These are phyloP conservation scores for Gyrodon lividus DNA, from an alignment of 768 basidiomycete species.

Conservation along the genomic window DNA sequence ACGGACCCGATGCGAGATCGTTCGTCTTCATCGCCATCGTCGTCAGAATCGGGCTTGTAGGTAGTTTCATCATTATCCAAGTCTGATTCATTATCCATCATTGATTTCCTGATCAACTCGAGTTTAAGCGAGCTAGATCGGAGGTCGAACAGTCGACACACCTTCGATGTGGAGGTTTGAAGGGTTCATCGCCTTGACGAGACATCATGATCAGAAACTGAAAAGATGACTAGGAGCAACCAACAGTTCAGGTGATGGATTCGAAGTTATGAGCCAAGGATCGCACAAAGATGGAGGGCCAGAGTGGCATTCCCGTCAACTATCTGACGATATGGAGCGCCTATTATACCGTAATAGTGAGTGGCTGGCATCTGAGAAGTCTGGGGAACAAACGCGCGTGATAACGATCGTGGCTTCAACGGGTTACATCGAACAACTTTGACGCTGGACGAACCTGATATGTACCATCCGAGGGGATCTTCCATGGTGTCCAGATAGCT, in stretches of 20 bases:
- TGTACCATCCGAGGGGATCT: too few species aligned
- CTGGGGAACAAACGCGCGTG: slow-evolving; percentile 10
- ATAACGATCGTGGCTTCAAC: slow-evolving; percentile 11
- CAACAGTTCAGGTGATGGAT: neutral
- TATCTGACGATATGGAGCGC: too few species aligned
- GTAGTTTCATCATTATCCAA: neutral
- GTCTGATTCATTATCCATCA: neutral
- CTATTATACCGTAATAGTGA: too few species aligned
- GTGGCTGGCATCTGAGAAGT: neutral
- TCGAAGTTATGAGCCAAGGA: slow-evolving; percentile 18
- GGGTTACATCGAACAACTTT: neutral
- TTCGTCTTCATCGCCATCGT: neutral
- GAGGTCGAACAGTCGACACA: too few species aligned
- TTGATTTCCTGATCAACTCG: neutral
- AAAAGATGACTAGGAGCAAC: too few species aligned
- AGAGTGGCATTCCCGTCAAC: neutral
- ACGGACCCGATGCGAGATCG: neutral
- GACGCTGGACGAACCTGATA: neutral
- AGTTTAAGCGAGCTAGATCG: neutral
- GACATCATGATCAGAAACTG: neutral
- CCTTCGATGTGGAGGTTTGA: neutral
- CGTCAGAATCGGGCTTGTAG: neutral
- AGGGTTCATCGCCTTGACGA: neutral
- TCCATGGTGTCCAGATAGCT: neutral
- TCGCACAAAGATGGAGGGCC: neutral